phyloP scores from a whole-genome alignment of 1,284 basidiomycete species.

The Microbotryum scabiosae region DNA sequence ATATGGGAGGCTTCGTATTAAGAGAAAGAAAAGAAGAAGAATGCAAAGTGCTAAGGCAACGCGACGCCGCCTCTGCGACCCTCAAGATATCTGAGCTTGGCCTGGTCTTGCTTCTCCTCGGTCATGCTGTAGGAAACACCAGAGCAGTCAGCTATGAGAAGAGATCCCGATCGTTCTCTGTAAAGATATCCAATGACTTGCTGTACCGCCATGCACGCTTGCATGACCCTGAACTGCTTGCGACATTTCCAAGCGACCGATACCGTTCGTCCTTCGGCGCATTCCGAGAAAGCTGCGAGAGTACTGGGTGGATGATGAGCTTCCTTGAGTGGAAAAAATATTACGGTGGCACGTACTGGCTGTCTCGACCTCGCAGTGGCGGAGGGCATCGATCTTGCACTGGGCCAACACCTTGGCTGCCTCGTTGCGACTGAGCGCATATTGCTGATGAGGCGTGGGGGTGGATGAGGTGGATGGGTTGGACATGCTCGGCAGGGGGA shows the following conservation, averaged over 20 bases:
- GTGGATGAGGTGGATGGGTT: too few species aligned
- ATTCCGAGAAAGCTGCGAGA: slow-evolving; percentile 29
- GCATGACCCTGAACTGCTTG: slow-evolving; percentile 32
- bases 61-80: background rate
- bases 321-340: background rate
- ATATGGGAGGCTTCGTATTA: too few species aligned
- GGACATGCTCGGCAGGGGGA: too few species aligned
- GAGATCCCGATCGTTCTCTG: background rate
- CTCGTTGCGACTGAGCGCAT: slow-evolving; percentile 28
- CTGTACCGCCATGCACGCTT: slow-evolving; percentile 32
- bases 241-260: slow-evolving; percentile 31
- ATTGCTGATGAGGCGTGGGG: slow-evolving; percentile 1
- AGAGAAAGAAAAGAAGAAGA: too few species aligned
- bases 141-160: background rate
- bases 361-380: slow-evolving; percentile 27
- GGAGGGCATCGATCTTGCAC: slow-evolving; percentile 28
- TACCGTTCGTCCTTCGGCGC: slow-evolving; percentile 31
- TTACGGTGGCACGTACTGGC: slow-evolving; percentile 11
- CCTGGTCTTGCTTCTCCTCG: slow-evolving; percentile 29
- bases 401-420: slow-evolving; percentile 31
- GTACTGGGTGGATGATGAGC: background rate
- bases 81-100: slow-evolving; percentile 26
- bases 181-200: slow-evolving; percentile 6
- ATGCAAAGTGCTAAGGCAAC: too few species aligned
- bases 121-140: slow-evolving; percentile 27